Conservation (phyloP, 106 monocot species). For the Platanthera guangdongensis region DNA sequence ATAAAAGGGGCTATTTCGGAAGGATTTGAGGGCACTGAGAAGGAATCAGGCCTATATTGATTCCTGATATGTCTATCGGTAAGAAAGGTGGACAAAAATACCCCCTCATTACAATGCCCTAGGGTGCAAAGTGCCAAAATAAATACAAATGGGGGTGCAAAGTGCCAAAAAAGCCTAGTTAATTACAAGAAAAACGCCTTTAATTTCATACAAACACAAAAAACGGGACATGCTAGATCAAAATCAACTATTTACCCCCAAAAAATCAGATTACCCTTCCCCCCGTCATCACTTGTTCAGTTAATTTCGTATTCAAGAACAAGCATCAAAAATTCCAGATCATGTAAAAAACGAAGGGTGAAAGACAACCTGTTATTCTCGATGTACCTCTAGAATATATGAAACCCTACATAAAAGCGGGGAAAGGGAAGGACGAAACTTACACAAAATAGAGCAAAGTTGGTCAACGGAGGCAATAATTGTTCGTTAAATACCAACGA, state of each 20-base stretch:
- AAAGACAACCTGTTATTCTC: background rate
- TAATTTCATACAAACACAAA: background rate
- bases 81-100: too few relatives aligned
- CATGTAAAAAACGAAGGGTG: background rate
- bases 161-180: too few relatives aligned
- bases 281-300: too few relatives aligned
- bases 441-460: conserved; percentile 5
- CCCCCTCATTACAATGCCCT: too few relatives aligned
- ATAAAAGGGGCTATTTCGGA: too few relatives aligned
- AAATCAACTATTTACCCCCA: background rate
- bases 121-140: too few relatives aligned
- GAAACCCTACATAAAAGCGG: background rate
- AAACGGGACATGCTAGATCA: background rate
- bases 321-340: background rate
- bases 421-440: background rate
- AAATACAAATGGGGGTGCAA: too few relatives aligned
- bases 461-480: background rate
- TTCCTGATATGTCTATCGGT: too few relatives aligned
- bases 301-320: background rate
- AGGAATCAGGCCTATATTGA: too few relatives aligned
- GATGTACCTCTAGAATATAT: background rate
- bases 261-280: too few relatives aligned
- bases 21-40: too few relatives aligned
- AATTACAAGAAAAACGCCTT: background rate
- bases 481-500: background rate